Conservation (phyloP, 768 basidiomycete species). For the Psilocybe subaeruginosa region DNA sequence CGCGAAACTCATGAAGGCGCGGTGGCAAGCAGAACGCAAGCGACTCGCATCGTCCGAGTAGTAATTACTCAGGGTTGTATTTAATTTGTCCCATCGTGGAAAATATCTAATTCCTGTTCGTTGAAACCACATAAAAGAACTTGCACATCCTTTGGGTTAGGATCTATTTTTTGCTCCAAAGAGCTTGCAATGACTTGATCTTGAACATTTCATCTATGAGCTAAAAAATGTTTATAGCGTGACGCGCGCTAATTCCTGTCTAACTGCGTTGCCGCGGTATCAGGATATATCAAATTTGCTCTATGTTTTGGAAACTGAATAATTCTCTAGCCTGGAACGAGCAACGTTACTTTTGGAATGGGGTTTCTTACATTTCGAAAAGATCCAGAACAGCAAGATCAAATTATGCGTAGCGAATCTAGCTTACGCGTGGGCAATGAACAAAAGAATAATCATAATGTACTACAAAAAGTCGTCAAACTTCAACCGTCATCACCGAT, state of each 20-base stretch:
- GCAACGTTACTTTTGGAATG: too few relatives aligned
- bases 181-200: too few relatives aligned
- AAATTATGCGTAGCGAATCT: slow-evolving; percentile 24
- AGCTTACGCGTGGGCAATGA: slow-evolving; percentile 9
- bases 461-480: slow-evolving; percentile 29
- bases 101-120: neutral
- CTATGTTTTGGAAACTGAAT: too few relatives aligned
- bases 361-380: neutral
- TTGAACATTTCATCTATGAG: too few relatives aligned
- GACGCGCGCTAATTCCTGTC: too few relatives aligned
- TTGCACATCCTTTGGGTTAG: too few relatives aligned
- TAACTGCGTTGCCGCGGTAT: too few relatives aligned
- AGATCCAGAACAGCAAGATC: slow-evolving; percentile 18
- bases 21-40: slow-evolving; percentile 71
- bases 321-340: too few relatives aligned
- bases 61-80: neutral
- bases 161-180: too few relatives aligned
- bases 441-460: slow-evolving; percentile 26
- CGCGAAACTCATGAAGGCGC: slow-evolving; percentile 66
- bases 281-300: too few relatives aligned
- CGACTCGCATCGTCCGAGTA: slow-evolving; percentile 26
- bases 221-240: too few relatives aligned
- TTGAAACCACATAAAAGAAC: too few relatives aligned
- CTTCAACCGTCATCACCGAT: neutral
- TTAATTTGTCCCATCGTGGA: neutral